Conservation (phyloP, 352 stramenopile genomes). For the Pythium apleroticum region DNA sequence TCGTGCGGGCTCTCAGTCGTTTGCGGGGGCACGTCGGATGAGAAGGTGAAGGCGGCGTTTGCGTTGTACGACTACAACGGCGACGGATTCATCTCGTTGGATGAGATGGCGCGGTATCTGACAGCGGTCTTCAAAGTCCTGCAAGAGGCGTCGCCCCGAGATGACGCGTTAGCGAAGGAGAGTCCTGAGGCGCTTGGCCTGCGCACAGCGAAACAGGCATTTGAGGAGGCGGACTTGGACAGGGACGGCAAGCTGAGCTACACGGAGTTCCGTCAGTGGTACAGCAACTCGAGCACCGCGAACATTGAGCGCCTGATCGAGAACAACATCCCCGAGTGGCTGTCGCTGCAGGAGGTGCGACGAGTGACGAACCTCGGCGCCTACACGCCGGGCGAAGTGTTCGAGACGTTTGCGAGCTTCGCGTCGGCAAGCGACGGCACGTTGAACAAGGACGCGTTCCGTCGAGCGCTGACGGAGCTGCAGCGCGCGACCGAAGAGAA, state of each 20-base stretch:
- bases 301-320: conserved; percentile 81
- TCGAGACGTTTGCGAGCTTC: conserved; percentile 77
- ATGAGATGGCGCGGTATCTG: conserved; percentile 86
- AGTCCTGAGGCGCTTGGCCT: conserved; percentile 58
- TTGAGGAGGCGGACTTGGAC: conserved; percentile 69
- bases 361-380: conserved; percentile 73
- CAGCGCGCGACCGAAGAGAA: conserved; percentile 9
- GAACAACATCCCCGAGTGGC: conserved; percentile 75
- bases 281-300: conserved; percentile 64
- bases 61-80: conserved; percentile 85
- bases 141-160: conserved; percentile 63
- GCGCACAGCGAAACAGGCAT: conserved; percentile 72
- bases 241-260: conserved; percentile 72
- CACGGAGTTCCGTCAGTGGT: conserved; percentile 82
- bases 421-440: conserved; percentile 55
- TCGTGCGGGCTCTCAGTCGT: conserved; percentile 83
- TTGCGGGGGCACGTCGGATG: conserved; percentile 75
- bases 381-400: conserved; percentile 68
- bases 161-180: conserved; percentile 51
- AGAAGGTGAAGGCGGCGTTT: conserved; percentile 77
- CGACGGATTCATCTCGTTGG: conserved; percentile 78
- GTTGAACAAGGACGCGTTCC: conserved; percentile 67
- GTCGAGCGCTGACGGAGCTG: conserved; percentile 61
- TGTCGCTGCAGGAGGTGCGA: conserved; percentile 73
- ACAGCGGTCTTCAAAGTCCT: conserved; percentile 86